A percentile compares a stretch with the other conserved stretches of the same genome.
Evolutionary conservation across 352 stramenopile genomes (phyloP).

Genomic region (Globisporangium paddicum): DNA sequence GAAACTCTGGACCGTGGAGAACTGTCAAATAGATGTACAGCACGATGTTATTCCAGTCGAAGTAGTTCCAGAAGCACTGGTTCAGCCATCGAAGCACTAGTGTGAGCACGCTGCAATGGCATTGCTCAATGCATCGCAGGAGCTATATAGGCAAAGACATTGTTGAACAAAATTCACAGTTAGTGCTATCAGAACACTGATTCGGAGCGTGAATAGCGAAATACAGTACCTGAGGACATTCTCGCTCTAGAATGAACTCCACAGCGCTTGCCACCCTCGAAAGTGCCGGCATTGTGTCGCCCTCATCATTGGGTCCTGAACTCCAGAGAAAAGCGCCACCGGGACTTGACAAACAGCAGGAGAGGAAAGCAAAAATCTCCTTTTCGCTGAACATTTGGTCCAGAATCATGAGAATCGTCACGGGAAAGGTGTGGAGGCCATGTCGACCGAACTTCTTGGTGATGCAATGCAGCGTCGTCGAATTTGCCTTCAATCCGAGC

Average conservation of each 20-base stretch:
- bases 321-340: conserved; percentile 36
- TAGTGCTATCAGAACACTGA: neutral
- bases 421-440: conserved; percentile 45
- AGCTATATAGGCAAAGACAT: conserved; percentile 24
- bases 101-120: conserved; percentile 38
- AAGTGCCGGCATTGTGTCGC: neutral
- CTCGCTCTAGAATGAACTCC: conserved; percentile 36
- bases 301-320: neutral
- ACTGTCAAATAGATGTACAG: conserved; percentile 45
- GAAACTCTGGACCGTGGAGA: conserved; percentile 55
- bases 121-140: conserved; percentile 33
- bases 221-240: conserved; percentile 44
- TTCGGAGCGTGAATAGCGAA: neutral
- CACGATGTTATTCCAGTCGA: conserved; percentile 59
- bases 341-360: conserved; percentile 20
- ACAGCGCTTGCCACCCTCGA: conserved; percentile 30
- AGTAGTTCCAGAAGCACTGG: conserved; percentile 70
- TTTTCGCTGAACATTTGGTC: conserved; percentile 24
- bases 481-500: conserved; percentile 31
- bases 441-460: conserved; percentile 41
- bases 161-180: neutral
- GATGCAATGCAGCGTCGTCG: conserved; percentile 47
- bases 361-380: conserved; percentile 33
- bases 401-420: conserved; percentile 57
- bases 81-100: conserved; percentile 45